Percentiles rank a stretch among this genome's conserved stretches.
Conservation (phyloP, 2,329 filamentous ascomycete species). For the Pseudogymnoascus sp. region DNA sequence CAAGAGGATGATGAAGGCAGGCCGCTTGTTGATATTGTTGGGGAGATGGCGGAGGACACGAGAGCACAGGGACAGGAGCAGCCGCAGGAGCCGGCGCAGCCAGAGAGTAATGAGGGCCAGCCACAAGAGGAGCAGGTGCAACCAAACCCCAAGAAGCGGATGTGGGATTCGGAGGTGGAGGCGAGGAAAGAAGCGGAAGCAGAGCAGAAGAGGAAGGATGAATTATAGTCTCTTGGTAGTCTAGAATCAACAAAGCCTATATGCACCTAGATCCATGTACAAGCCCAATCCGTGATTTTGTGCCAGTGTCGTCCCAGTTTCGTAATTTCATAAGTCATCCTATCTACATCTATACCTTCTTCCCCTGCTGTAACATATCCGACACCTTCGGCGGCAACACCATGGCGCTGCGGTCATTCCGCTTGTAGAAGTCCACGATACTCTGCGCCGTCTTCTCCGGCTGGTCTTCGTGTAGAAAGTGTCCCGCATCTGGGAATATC, state of each 20-base stretch:
- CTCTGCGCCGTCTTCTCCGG: conserved; percentile 81
- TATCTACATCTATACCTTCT: conserved; percentile 38
- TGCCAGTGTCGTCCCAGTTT: not conserved
- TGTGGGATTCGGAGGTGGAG: conserved; percentile 45
- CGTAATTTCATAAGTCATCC: not conserved
- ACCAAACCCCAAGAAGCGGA: conserved; percentile 52
- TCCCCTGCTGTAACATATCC: conserved; percentile 56
- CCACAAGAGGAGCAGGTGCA: conserved; percentile 26
- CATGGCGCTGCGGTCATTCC: conserved; percentile 78
- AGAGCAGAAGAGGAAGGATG: conserved; percentile 10
- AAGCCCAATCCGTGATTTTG: not conserved
- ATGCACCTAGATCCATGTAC: not conserved
- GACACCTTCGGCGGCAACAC: conserved; percentile 89
- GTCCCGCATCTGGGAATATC: conserved; percentile 88
- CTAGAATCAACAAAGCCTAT: conserved; percentile 2
- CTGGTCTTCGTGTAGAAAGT: conserved; percentile 94
- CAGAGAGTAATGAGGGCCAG: conserved; percentile 1
- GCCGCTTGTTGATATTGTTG: conserved; percentile 43
- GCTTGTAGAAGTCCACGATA: conserved; percentile 80
- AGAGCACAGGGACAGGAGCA: conserved; percentile 11
- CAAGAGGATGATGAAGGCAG: conserved; percentile 31
- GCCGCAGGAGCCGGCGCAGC: conserved; percentile 9
- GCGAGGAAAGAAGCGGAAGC: conserved; percentile 17
- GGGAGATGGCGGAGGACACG: conserved; percentile 40
- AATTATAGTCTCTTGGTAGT: conserved; percentile 2